Evolutionary conservation across 2,329 filamentous ascomycete genomes (phyloP).

Genomic region (Geosmithia flava): DNA sequence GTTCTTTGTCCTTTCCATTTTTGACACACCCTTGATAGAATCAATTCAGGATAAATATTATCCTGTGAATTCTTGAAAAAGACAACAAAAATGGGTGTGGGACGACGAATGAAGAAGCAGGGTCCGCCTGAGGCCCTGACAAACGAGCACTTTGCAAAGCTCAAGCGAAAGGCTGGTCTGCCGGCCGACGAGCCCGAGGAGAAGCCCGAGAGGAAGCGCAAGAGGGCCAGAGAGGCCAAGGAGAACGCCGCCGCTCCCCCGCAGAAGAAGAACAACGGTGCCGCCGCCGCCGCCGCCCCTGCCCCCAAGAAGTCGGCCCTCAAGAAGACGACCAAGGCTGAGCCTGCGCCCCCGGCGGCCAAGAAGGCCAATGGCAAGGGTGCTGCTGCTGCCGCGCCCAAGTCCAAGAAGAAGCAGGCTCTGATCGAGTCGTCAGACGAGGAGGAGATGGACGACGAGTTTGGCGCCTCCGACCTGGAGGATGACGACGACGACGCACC

Average conservation of each 20-base stretch:
- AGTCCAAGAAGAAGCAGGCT: conserved; percentile 25
- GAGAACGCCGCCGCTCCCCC: conserved; percentile 14
- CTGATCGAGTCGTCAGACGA: conserved; percentile 24
- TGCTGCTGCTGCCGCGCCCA: conserved; percentile 14
- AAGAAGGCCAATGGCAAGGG: conserved; percentile 21
- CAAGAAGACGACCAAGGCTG: conserved; percentile 20
- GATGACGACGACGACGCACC: conserved; percentile 25
- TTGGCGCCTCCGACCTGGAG: conserved; percentile 34
- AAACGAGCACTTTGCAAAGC: conserved; percentile 62
- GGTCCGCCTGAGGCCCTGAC: conserved; percentile 73
- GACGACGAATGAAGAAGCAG: conserved; percentile 93
- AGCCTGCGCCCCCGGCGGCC: conserved; percentile 15
- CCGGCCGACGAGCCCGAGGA: conserved; percentile 47
- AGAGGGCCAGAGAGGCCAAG: conserved; percentile 18
- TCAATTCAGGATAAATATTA: not conserved
- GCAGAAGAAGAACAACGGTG: conserved; percentile 13
- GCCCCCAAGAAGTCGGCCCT: conserved; percentile 14
- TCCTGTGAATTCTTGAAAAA: not conserved
- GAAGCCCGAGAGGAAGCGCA: conserved; percentile 46
- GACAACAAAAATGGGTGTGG: conserved; percentile 67
- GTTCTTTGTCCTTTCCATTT: not conserved
- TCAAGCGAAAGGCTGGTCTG: conserved; percentile 75
- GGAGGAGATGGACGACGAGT: conserved; percentile 21
- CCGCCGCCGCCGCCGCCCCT: not conserved
- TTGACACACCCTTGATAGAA: not conserved